Base-by-base conservation (phyloP, 139 green algal genomes). In the Cymbomonas tetramitiformis region DNA sequence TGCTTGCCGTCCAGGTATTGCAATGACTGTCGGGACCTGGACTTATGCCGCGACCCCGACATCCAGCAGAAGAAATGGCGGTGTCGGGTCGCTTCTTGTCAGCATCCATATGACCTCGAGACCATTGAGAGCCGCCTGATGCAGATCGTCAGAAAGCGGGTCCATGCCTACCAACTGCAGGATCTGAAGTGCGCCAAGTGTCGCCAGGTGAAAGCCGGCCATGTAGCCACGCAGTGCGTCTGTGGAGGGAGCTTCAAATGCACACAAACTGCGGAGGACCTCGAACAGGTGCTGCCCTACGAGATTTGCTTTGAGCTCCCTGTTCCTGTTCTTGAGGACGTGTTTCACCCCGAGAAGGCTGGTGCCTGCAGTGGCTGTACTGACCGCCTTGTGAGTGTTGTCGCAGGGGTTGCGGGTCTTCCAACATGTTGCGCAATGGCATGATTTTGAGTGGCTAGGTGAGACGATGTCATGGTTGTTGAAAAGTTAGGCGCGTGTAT, bases 21-120 rank as follows among this genome's bases (percentile, higher is more conserved):
- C 83, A 86, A 88, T 53, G 76, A 88, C 76, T 90, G 81, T 62
- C 67, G 71, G 1, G 86, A 95, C 62, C 67, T 96, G 63, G 88
- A 96, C 76, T 57, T 95, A 32, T 93, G 80, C 67, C 67, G 86
- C 0, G 85, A 95, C 65, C 72, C 74, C 2, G 46, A 68, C 25
- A 63, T 89, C 12, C 64, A 76, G 52, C 65, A 46, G 18, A 53
- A 63, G 9, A 31, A 67, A n/a, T 83, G 76, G 76, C 40, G 32
- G 5, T 84, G 77, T 43, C 8, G 38, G 4, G 21, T 53, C 1
- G 46, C 61, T 2, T 29, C 10, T 12, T 92, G 83, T 62, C 47
- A 55, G 2, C 51, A 69, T 30, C 60, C 48, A 25, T 83, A 85
- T 41, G 71, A 91, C 55, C 65, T 68, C 18, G 65, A 65, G 24